A percentile compares a stretch with the other conserved stretches of the same genome.
phyloP scores from a whole-genome alignment of 179 eudicot genomes.

The Pouteria campechiana region DNA sequence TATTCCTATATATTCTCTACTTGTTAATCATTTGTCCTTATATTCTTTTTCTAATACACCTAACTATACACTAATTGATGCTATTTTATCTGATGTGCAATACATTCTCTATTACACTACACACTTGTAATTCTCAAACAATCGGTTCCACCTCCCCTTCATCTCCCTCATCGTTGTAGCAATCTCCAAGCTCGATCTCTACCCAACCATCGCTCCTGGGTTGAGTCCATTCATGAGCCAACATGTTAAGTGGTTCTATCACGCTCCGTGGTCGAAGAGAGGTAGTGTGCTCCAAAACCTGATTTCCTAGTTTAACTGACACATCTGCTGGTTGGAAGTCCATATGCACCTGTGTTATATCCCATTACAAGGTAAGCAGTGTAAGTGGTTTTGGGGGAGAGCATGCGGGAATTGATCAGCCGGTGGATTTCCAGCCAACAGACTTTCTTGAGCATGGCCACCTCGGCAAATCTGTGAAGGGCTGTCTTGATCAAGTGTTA shows the following conservation, averaged over 20 bases:
- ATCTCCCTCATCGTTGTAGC: neutral
- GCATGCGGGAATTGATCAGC: neutral
- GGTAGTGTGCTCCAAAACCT: neutral
- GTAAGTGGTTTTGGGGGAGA: neutral
- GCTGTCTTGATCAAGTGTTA: neutral
- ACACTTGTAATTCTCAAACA: no score
- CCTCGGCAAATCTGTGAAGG: neutral
- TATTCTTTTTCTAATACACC: no score
- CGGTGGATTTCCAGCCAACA: neutral
- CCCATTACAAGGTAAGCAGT: neutral
- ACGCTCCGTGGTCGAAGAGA: neutral
- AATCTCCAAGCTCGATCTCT: neutral
- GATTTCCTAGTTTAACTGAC: neutral
- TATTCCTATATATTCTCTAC: no score
- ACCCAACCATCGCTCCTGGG: neutral
- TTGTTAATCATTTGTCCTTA: no score
- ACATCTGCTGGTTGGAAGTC: neutral
- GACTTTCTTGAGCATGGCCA: neutral
- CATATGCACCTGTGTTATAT: neutral
- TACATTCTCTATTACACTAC: no score
- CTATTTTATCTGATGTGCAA: no score
- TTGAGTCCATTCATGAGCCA: neutral
- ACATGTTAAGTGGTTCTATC: neutral
- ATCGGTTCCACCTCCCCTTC: no score
- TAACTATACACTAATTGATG: no score